Percentiles rank a stretch among this genome's conserved stretches.
Evolutionary conservation across 164 flowering plant genomes (phyloP).

Genomic region (Taxillus chinensis): DNA sequence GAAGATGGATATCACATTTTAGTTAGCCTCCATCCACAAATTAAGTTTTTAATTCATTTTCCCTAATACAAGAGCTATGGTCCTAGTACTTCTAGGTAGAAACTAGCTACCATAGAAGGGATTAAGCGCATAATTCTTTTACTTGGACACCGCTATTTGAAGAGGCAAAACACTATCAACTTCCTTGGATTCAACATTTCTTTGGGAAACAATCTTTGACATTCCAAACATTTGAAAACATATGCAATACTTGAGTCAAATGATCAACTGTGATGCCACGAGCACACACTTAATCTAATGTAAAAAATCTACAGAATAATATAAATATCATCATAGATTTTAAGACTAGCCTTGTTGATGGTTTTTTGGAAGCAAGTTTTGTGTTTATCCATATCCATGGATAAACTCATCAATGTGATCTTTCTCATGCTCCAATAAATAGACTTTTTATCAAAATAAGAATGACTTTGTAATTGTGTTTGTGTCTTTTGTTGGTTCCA

Average conservation of each 20-base stretch:
- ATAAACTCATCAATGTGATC: constrained; percentile 92
- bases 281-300: no score
- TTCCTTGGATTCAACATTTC: constrained; percentile 31
- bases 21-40: no score
- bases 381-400: constrained; percentile 90
- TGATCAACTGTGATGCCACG: no score
- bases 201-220: constrained; percentile 71
- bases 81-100: not conserved
- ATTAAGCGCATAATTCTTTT: constrained; percentile 8
- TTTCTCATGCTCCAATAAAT: constrained; percentile 62
- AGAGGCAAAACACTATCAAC: constrained; percentile 71
- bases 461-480: no score
- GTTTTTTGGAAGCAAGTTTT: constrained; percentile 80
- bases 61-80: no score
- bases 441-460: no score
- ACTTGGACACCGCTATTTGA: constrained; percentile 33
- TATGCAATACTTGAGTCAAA: no score
- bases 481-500: no score
- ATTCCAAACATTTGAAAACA: constrained; percentile 72
- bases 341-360: constrained; percentile 47
- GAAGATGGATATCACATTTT: no score
- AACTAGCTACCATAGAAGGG: not conserved
- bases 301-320: no score
- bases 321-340: no score
- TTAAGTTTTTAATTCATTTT: no score